Percentiles rank a stretch among this genome's conserved stretches.
Conservation (phyloP, 345 rosid genomes). For the Erodium maritimum region DNA sequence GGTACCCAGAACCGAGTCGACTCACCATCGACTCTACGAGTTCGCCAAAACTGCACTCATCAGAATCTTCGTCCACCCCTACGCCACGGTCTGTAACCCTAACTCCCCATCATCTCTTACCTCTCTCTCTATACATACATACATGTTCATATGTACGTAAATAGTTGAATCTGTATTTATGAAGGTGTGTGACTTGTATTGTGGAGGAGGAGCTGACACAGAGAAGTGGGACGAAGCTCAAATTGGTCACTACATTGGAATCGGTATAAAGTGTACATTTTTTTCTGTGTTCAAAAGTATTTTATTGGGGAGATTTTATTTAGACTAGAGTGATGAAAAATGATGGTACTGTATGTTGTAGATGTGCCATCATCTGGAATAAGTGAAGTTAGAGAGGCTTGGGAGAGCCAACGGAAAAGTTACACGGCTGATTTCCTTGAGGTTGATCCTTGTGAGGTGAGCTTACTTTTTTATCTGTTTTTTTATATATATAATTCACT, state of each 20-base stretch:
- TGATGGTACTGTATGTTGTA: slow-evolving; percentile 8
- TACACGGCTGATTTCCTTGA: slow-evolving; percentile 67
- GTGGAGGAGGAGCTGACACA: slow-evolving; percentile 55
- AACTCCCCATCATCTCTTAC: slow-evolving; percentile 1
- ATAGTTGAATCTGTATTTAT: not conserved
- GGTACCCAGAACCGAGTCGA: slow-evolving; percentile 46
- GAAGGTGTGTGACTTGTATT: slow-evolving; percentile 80
- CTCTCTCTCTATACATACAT: too few species aligned
- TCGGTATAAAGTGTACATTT: slow-evolving; percentile 29
- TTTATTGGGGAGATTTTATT: not conserved
- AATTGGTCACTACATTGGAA: slow-evolving; percentile 67
- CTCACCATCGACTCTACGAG: slow-evolving; percentile 77
- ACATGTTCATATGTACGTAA: not conserved
- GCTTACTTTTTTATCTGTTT: slow-evolving; percentile 10
- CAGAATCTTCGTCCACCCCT: slow-evolving; percentile 82
- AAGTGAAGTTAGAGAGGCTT: slow-evolving; percentile 45
- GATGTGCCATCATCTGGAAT: slow-evolving; percentile 56
- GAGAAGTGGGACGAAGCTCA: slow-evolving; percentile 75
- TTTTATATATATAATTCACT: not conserved
- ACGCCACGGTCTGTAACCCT: slow-evolving; percentile 45
- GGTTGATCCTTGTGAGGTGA: slow-evolving; percentile 65
- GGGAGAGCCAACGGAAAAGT: slow-evolving; percentile 66
- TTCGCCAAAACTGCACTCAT: slow-evolving; percentile 69
- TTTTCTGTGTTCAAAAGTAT: not conserved
- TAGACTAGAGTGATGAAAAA: not conserved